Evolutionary conservation across 176 grass and related monocot species (phyloP), one percentile per base, ranked within the genome.

Genomic region (Pontederia crassipes): DNA sequence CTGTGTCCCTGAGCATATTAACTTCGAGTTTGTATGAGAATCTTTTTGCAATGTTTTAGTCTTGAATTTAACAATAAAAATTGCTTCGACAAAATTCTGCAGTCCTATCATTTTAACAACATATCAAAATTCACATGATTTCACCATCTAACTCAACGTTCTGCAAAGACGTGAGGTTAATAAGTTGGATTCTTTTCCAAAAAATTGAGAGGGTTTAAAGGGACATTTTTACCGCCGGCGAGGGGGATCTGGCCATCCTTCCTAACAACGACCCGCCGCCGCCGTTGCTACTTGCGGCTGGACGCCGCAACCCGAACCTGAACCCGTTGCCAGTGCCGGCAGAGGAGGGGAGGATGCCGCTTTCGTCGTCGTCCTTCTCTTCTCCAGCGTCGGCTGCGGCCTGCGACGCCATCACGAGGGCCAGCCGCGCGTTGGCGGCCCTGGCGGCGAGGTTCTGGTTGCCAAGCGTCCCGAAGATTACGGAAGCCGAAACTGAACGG

Each of bases 291-390:
- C 61, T 72, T 45, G 40, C 74, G 28, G 65, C 74, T 1, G 81
- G 78, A n/a, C 77, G 78, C 3, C 72, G 74, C 10, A 82, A 59
- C 17, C 80, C 75, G 46, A 81, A 72, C 46, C 78, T 77, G 68
- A 89, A 73, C 32, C 82, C 66, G 54, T 71, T 78, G 9, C 65
- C 65, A 13, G 0, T 8, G 2, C 66, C 66, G 16, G 12, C 9
- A 1, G 24, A 12, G 52, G 28, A 51, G n/a, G 32, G 9, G 10
- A 57, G 4, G 10, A 57, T 52, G 11, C 12, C 16, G 10, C 56
- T 52, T 0, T 69, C 75, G 6, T 81, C 74, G 32, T 40, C 4
- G 32, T 76, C 86, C 26, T 73, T 35, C 16, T 69, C 62, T 4
- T 40, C 2, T 3, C 32, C 62, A n/a, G 15, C 61, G 8, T 46